Evolutionary conservation across 139 green algal genomes (phyloP).

Genomic region (Monoraphidium neglectum): DNA sequence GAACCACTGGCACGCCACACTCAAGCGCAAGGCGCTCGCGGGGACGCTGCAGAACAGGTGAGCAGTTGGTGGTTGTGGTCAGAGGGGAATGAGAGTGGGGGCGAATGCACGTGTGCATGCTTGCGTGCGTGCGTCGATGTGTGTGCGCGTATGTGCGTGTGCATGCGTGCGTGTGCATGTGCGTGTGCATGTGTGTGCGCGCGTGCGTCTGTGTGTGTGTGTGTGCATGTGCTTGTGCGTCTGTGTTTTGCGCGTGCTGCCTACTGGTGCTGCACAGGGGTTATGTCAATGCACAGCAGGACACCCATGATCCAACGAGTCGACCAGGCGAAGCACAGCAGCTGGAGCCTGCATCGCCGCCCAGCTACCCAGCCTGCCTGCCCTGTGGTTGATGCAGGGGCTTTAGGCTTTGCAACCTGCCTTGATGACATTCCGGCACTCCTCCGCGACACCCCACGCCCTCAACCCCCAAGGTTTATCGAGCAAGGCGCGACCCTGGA

Average conservation of each 20-base stretch:
- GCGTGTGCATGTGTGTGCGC: not conserved
- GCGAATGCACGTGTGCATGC: no score
- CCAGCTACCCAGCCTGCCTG: not conserved
- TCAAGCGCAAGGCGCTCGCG: slow-evolving; percentile 49
- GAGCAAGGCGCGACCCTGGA: slow-evolving; percentile 18
- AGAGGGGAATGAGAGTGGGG: no score
- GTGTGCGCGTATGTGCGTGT: not conserved
- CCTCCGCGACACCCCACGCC: not conserved
- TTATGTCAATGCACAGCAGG: no score
- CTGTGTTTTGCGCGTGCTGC: no score
- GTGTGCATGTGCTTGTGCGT: no score
- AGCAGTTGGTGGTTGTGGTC: no score
- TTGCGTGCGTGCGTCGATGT: not conserved
- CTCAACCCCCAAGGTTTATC: not conserved
- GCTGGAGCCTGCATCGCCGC: not conserved
- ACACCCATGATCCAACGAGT: no score
- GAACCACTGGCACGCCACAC: slow-evolving; percentile 67
- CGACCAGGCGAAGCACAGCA: not conserved
- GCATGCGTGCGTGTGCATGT: not conserved
- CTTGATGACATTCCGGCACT: not conserved
- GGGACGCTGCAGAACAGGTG: slow-evolving; percentile 40
- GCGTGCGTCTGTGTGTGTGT: no score
- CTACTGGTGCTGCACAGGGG: no score
- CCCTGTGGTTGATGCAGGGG: no score
- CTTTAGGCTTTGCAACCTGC: no score